Percentiles rank a stretch among this genome's conserved stretches.
phyloP scores from a whole-genome alignment of 805 yeast species.

The Candida oleophila region DNA sequence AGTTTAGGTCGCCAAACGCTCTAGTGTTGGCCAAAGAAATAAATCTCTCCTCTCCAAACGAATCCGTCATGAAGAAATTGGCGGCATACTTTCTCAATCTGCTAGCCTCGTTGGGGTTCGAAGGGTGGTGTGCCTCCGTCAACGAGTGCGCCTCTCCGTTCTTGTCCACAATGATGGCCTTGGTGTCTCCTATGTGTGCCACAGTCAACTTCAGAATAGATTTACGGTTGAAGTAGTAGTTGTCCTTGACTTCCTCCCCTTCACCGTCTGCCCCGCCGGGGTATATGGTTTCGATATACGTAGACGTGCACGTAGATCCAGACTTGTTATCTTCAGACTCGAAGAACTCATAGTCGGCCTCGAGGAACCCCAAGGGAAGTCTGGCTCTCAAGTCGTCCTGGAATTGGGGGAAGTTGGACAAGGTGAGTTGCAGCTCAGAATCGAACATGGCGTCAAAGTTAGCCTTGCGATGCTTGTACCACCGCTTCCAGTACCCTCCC shows the following conservation, averaged over 20 bases:
- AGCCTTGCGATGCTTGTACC: conserved; percentile 50
- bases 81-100: conserved; percentile 63
- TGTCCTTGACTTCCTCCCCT: conserved; percentile 21
- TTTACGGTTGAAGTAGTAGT: conserved; percentile 61
- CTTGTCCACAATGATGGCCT: conserved; percentile 80
- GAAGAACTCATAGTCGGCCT: conserved; percentile 64
- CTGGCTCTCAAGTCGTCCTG: conserved; percentile 52
- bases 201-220: conserved; percentile 68
- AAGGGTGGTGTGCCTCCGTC: conserved; percentile 84
- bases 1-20: conserved; percentile 85
- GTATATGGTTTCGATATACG: conserved; percentile 51
- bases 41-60: conserved; percentile 90
- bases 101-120: conserved; percentile 72
- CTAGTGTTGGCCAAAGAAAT: conserved; percentile 87
- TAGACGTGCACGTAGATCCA: conserved; percentile 77
- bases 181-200: conserved; percentile 92
- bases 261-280: conserved; percentile 16
- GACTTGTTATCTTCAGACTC: conserved; percentile 35
- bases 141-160: conserved; percentile 77
- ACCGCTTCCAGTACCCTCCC: conserved; percentile 84
- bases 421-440: conserved; percentile 15
- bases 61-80: conserved; percentile 73
- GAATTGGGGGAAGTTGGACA: conserved; percentile 13
- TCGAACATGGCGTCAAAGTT: conserved; percentile 26
- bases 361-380: conserved; percentile 61